Conservation (phyloP, 345 rosid genomes). For the Pseudoturritis turrita region DNA sequence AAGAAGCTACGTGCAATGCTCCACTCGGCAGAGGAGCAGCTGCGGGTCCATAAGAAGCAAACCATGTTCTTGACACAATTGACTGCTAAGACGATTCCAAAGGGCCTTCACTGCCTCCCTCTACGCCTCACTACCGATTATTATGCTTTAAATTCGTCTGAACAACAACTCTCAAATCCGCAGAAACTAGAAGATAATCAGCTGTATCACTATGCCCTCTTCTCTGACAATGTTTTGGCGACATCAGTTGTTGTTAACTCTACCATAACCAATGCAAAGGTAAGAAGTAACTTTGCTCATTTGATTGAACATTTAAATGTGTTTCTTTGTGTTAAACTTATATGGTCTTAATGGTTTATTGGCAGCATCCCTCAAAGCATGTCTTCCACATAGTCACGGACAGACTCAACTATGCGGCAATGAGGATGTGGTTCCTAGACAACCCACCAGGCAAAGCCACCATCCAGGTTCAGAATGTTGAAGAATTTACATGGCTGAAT, state of each 20-base stretch:
- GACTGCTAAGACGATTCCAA: conserved; percentile 94
- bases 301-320: not conserved
- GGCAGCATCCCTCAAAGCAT: conserved; percentile 82
- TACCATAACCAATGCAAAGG: conserved; percentile 81
- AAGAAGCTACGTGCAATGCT: conserved; percentile 98
- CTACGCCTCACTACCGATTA: conserved; percentile 85
- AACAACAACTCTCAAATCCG: conserved; percentile 63
- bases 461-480: conserved; percentile 86
- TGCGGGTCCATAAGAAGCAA: conserved; percentile 91
- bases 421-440: conserved; percentile 97
- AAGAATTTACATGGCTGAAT: conserved; percentile 92
- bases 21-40: conserved; percentile 94
- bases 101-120: conserved; percentile 98
- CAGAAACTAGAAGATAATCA: conserved; percentile 66
- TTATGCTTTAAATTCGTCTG: conserved; percentile 56
- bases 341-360: conserved; percentile 21
- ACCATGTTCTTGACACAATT: conserved; percentile 87
- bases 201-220: conserved; percentile 83
- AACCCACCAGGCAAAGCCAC: conserved; percentile 81
- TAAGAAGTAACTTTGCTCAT: conserved; percentile 19
- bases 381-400: conserved; percentile 95
- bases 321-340: conserved; percentile 18
- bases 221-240: conserved; percentile 93
- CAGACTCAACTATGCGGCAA: conserved; percentile 92
- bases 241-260: conserved; percentile 94